A percentile compares a stretch with the other conserved stretches of the same genome.
Conservation (phyloP, 2,329 filamentous ascomycete genomes). For the Phoma sp. region DNA sequence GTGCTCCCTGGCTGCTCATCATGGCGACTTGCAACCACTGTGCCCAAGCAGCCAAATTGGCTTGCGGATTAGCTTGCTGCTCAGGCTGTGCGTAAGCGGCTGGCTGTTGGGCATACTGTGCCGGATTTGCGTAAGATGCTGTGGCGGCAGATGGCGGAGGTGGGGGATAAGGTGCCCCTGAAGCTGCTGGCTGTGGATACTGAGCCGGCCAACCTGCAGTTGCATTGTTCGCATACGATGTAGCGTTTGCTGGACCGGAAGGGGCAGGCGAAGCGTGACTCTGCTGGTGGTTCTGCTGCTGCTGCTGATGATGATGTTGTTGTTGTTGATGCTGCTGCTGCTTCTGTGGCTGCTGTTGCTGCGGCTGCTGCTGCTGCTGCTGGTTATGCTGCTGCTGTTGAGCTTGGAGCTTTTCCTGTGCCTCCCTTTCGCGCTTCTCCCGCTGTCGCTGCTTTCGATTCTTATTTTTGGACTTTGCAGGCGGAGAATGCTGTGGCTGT, state of each 20-base stretch:
- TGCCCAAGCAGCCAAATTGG: conserved; percentile 36
- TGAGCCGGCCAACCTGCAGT: conserved; percentile 27
- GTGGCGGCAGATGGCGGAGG: conserved; percentile 25
- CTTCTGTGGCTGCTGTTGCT: conserved; percentile 16
- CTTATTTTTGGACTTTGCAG: conserved; percentile 36
- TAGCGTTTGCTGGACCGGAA: conserved; percentile 25
- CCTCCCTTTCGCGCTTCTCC: conserved; percentile 37
- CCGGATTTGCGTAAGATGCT: conserved; percentile 24
- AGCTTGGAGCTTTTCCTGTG: conserved; percentile 19
- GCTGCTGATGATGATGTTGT: conserved; percentile 15
- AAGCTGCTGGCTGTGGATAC: conserved; percentile 28
- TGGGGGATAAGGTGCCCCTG: conserved; percentile 21
- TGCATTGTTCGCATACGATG: conserved; percentile 30
- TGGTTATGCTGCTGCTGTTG: conserved; percentile 15
- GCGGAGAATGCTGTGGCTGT: conserved; percentile 29
- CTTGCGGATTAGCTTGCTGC: conserved; percentile 36
- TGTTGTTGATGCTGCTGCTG: conserved; percentile 13
- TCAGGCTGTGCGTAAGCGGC: conserved; percentile 8
- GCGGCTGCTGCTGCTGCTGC: conserved; percentile 15
- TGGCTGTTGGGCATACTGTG: conserved; percentile 21
- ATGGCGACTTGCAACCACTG: conserved; percentile 37
- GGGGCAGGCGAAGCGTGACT: conserved; percentile 30
- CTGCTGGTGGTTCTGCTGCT: conserved; percentile 9
- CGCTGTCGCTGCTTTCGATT: conserved; percentile 38
- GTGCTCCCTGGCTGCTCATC: conserved; percentile 32